Evolutionary conservation across 768 basidiomycete genomes (phyloP), one percentile per base, ranked within the genome.

Genomic region (Cystofilobasidium bisporidii): DNA sequence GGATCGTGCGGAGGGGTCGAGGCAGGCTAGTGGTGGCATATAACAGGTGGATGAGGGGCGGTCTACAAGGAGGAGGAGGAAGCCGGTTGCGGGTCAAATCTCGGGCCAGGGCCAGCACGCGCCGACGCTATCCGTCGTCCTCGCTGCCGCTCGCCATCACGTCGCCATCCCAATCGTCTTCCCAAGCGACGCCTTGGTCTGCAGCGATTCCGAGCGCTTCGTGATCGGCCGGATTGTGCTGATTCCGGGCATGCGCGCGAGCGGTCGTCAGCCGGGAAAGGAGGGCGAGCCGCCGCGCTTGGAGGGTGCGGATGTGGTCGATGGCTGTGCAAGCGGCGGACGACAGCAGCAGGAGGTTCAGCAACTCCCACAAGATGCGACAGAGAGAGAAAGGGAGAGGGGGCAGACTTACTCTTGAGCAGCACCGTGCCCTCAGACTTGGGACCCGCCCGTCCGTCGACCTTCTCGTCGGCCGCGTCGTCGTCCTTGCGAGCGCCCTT

Each of bases 361-460:
- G n/a, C n/a, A n/a, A n/a, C n/a, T 14, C 0, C 4, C 24, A 41
- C 18, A 26, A 45, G 50, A 11, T 57, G 38, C 45, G 61, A 45
- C 70, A 22, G 15, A 40, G 38, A 36, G 36, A 5, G 36, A 36
- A 12, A 36, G 36, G 12, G 36, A 36, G 22, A n/a, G n/a, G n/a
- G n/a, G n/a, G n/a, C n/a, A 10, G 8, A 81, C 89, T 73, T 74
- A 93, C 91, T 90, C 78, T 93, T 91, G 45, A 84, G 83, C 45
- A 94, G 77, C 4, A 94, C 91, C 55, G 93, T 83, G 67, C 90
- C 53, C 17, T 56, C 53, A 2, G 91, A 93, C 73, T 87, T 81
- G 10, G 92, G 90, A 1, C 91, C 92, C 0, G 89, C 88, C 32
- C 92, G 80, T 15, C 91, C 91, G 72, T 93, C 91, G 6, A 83